Base-by-base conservation (phyloP, 2,329 filamentous ascomycete genomes). In the Emergomyces orientalis region DNA sequence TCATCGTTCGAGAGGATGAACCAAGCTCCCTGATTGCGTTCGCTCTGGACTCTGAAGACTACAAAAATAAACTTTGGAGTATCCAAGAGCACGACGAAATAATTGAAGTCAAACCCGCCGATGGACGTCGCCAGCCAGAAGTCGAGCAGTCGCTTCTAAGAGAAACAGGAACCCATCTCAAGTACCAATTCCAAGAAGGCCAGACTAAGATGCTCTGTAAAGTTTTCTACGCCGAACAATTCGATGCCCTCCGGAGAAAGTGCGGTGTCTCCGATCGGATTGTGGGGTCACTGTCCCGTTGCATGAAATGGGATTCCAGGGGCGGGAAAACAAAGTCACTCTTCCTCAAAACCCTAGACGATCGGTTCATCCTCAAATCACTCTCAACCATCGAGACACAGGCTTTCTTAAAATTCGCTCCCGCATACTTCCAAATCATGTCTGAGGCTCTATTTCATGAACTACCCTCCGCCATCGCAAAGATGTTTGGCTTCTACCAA, bases 401-500 rank as follows among this genome's bases (percentile, higher is more conserved):
- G 45, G 92, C 94, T 0, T 99, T 99, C 75, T 83, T 97, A 68
- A 89, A 89, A 69, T 99, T 99, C 72, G 95, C 94, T 0, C 94
- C 94, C 0, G 91, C 93, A 45, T 99, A 99, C 77, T 99, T 99
- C 74, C 88, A 88, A 69, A 96, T 99, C 73, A 97, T 97, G 88
- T 91, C 91, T 14, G 90, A 97, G 73, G 92, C 91, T 7, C 82
- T 99, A 19, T 99, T 99, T 78, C 92, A 96, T 70, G 92, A 93
- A 68, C 81, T 99, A 1, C 94, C 94, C 0, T 96, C 91, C 1
- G 94, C 96, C 51, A 99, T 99, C 71, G 94, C 94, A 37, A 99
- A 99, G 79, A 99, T 99, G 94, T 85, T 99, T 61, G 94, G 94
- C 0, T 95, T 99, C 74, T 99, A 96, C 78, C 93, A 97, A 70